phyloP scores from a whole-genome alignment of 805 yeast genomes.

The Pichia occidentalis region DNA sequence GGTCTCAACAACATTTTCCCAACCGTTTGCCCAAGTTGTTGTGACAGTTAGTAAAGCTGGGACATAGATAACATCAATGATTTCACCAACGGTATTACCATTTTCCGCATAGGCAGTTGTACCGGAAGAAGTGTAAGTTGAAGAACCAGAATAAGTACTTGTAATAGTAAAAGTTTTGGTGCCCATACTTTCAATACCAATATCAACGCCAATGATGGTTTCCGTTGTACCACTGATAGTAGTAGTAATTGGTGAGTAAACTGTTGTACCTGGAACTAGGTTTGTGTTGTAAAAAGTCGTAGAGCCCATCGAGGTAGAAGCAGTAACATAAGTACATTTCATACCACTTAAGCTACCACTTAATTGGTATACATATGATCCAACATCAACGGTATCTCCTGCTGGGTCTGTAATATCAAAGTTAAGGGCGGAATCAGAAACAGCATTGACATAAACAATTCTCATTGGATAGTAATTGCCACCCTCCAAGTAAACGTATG shows the following conservation, averaged over 20 bases:
- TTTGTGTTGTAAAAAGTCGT: slow-evolving; percentile 4
- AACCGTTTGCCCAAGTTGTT: slow-evolving; percentile 6
- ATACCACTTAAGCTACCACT: background rate
- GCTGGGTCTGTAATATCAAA: slow-evolving; percentile 14
- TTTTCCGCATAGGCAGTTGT: background rate
- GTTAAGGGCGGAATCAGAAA: slow-evolving; percentile 9
- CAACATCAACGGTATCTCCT: slow-evolving; percentile 4
- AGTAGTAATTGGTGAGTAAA: slow-evolving; percentile 3
- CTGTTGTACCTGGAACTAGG: slow-evolving; percentile 6
- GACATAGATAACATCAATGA: background rate
- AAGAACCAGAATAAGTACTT: background rate
- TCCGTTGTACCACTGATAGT: background rate
- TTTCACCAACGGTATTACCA: slow-evolving; percentile 1
- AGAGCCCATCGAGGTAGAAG: slow-evolving; percentile 2
- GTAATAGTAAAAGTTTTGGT: background rate
- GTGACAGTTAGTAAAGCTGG: slow-evolving; percentile 5
- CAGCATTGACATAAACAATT: slow-evolving; percentile 16
- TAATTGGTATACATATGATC: slow-evolving; percentile 10
- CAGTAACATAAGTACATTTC: background rate
- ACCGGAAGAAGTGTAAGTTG: background rate
- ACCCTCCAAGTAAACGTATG: slow-evolving; percentile 13
- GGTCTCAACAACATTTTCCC: background rate
- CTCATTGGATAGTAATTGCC: slow-evolving; percentile 18
- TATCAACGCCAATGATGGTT: slow-evolving; percentile 3
- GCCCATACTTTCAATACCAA: slow-evolving; percentile 7